A percentile compares a stretch with the other conserved stretches of the same genome.
Evolutionary conservation across 2,329 filamentous ascomycete species (phyloP).

Genomic region (Epichloe typhina): DNA sequence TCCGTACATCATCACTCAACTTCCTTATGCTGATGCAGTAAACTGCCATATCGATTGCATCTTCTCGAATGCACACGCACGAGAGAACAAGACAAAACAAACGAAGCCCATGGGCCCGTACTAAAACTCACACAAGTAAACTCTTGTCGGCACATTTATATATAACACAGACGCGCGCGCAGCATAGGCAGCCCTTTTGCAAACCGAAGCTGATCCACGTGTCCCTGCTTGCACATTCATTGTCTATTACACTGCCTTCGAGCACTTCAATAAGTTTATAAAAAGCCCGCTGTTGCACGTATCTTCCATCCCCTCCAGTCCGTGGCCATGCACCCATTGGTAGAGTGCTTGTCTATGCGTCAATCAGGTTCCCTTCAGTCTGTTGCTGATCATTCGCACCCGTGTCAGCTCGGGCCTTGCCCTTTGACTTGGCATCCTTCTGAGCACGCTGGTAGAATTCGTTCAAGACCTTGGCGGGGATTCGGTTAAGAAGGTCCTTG

Average conservation of each 20-base stretch:
- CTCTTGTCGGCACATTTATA: neutral
- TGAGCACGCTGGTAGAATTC: conserved; percentile 66
- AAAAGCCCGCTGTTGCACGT: neutral
- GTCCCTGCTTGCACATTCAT: neutral
- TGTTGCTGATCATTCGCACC: conserved; percentile 25
- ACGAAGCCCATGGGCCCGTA: too few relatives aligned
- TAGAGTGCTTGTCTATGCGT: conserved; percentile 28
- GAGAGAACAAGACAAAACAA: neutral
- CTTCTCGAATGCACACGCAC: neutral
- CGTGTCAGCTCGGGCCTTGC: conserved; percentile 36
- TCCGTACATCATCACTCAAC: too few relatives aligned
- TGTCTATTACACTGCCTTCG: conserved; percentile 1
- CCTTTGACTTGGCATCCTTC: conserved; percentile 50
- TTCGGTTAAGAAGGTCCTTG: conserved; percentile 94
- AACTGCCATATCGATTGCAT: neutral
- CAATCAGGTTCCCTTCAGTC: conserved; percentile 47
- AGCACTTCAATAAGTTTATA: neutral
- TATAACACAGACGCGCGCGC: neutral
- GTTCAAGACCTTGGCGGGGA: conserved; percentile 69
- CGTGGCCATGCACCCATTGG: neutral
- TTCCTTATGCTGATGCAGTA: neutral
- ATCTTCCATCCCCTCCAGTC: neutral
- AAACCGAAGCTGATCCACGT: neutral
- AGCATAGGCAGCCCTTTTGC: neutral
- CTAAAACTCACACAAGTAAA: neutral